phyloP scores from a whole-genome alignment of 2,329 filamentous ascomycete species.

The Fusarium sp. region DNA sequence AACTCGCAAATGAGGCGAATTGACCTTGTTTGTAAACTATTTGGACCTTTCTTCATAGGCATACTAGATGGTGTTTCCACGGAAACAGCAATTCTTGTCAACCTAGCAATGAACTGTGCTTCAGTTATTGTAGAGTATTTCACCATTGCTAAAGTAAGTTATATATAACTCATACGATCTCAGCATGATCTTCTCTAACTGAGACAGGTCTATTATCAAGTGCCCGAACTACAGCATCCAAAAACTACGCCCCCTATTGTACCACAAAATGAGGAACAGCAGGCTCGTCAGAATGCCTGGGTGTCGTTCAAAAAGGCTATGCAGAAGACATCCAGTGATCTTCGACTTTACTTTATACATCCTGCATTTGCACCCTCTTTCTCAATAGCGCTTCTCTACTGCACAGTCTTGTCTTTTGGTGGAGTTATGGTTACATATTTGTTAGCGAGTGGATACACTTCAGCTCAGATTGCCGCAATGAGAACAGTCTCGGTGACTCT shows the following conservation, averaged over 20 bases:
- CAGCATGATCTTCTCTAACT: not conserved
- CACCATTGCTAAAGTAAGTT: conserved; percentile 52
- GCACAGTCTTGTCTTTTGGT: conserved; percentile 68
- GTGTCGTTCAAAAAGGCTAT: conserved; percentile 1
- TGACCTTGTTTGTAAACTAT: conserved; percentile 68
- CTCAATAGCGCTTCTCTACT: conserved; percentile 67
- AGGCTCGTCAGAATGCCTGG: not conserved
- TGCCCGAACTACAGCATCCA: conserved; percentile 41
- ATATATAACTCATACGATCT: accelerated
- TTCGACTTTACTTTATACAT: conserved; percentile 61
- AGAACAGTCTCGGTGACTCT: conserved; percentile 63
- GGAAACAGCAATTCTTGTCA: conserved; percentile 58
- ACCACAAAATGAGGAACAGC: not conserved
- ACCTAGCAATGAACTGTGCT: conserved; percentile 59
- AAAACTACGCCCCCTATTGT: conserved; percentile 27
- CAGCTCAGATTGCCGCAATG: conserved; percentile 62
- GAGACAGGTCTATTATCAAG: conserved; percentile 41
- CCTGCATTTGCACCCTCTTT: conserved; percentile 70
- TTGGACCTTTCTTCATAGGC: conserved; percentile 66
- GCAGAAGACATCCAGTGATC: conserved; percentile 26
- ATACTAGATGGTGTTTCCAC: conserved; percentile 62
- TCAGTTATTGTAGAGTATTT: conserved; percentile 64
- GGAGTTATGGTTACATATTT: conserved; percentile 75
- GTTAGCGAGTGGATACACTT: conserved; percentile 62
- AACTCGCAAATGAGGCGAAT: conserved; percentile 72